A percentile compares a stretch with the other conserved stretches of the same genome.
Conservation (phyloP, 192 early-diverging fungal genomes). For the Gonapodya prolifera region DNA sequence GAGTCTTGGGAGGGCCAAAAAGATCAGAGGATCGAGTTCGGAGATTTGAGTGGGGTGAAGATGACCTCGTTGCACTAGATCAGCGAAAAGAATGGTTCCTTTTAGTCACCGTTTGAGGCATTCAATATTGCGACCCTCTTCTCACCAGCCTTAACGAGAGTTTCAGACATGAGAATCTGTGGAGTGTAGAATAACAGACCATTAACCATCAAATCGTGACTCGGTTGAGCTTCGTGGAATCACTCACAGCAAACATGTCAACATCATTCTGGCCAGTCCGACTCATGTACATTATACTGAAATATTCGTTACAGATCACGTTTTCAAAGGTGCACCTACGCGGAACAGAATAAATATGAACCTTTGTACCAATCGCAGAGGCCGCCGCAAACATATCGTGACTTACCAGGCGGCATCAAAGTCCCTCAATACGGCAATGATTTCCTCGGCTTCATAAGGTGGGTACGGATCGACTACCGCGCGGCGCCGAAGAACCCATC, state of each 20-base stretch:
- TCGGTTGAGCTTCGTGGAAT: no score
- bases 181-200: no score
- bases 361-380: no score
- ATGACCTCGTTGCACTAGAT: not conserved
- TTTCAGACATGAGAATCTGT: constrained; percentile 49
- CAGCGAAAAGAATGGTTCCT: no score
- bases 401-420: constrained; percentile 57
- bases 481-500: constrained; percentile 29
- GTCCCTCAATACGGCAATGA: constrained; percentile 39
- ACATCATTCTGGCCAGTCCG: constrained; percentile 25
- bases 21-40: constrained; percentile 40
- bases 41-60: constrained; percentile 30
- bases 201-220: no score
- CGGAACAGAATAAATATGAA: no score
- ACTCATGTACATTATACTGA: constrained; percentile 33
- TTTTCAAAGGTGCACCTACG: constrained; percentile 54
- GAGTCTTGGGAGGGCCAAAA: constrained; percentile 45
- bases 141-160: constrained; percentile 29
- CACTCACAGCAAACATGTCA: constrained; percentile 35
- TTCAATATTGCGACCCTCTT: no score
- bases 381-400: no score
- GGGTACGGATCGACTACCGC: constrained; percentile 7
- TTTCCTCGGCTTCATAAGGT: constrained; percentile 19
- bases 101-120: no score
- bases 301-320: constrained; percentile 57